Evolutionary conservation across 257 asterid species (phyloP), one percentile per base, ranked within the genome.

Genomic region (Forsythia suspensa): DNA sequence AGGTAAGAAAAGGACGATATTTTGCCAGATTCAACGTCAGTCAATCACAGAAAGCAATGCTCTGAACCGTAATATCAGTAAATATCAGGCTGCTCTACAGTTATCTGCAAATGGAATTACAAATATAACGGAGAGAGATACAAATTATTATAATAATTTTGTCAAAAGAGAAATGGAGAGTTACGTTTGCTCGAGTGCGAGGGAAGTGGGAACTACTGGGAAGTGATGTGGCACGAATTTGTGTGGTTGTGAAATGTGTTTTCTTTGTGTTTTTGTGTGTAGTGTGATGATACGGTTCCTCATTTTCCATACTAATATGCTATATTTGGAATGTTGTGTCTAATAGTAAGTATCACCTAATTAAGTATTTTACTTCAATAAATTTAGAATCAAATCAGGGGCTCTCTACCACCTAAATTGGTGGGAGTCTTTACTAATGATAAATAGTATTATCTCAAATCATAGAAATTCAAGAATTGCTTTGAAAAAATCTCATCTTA

Each of bases 191-290:
- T 36, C 15, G 51, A 71, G 20, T 34, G 70, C 29, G 75, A n/a
- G 75, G 42, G 73, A 44, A 59, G 46, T 80, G 76, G 80, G 20
- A 76, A 43, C 38, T 55, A 15, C 43, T 24, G 72, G 82, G 42
- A 57, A 39, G 9, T 38, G 79, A 70, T 5, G 39, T 61, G 70
- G 79, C 48, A 34, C 41, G 52, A 5, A 70, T 51, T 0, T 46
- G 76, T n/a, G 80, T 29, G 76, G 74, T 7, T 39, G 12, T 18
- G 65, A 57, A 38, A 24, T 10, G 59, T 12, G 78, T 80, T 79
- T 44, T 80, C 83, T 78, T 82, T 78, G 74, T 85, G 74, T 79
- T 79, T 82, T 76, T 82, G 82, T 85, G 82, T 85, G 88, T 20
- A 59, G 36, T 20, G 67, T 59, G 67, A 59, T 20, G 67, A 20